Evolutionary conservation across 1,139 yeast genomes (phyloP), one percentile per base, ranked within the genome.

Genomic region (Protomyces pachydermus): DNA sequence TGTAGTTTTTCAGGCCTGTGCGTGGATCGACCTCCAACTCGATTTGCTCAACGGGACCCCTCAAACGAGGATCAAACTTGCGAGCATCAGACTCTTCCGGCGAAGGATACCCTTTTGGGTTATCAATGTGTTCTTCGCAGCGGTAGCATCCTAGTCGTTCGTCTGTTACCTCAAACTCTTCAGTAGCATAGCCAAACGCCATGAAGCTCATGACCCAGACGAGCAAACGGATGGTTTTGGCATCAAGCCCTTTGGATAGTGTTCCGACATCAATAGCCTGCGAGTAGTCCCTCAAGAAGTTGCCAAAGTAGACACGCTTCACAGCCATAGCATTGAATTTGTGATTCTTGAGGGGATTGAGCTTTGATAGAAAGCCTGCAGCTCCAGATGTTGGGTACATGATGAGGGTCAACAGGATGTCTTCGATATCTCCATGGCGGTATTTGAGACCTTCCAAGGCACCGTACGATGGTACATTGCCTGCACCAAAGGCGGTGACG

Each of bases 191-290:
- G 25, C 73, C 73, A 64, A 71, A 71, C 42, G 71, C 68, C 56
- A 69, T 65, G 57, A 70, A 69, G 2, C 71, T 68, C 66, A 71
- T 56, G 35, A 70, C 66, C 72, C 72, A 69, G n/a, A 71, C 66
- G 23, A 70, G 56, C 14, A 70, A 54, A 9, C 70, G 65, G 45
- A 71, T 66, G 32, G 70, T 54, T 38, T 69, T 72, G 2, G 69
- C 62, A 23, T 66, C 66, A 20, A 71, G 62, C 2, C 71, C 70
- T 56, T 67, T 66, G 37, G 67, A 65, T 32, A 71, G 65, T 2
- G 72, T 68, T 8, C 71, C 73, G n/a, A 70, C 70, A 52, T 71
- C 73, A 10, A 71, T 66, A 18, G 72, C 72, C 64, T 71, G 73
- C 8, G 72, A 70, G 51, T 71, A 71, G 57, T 71, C 73, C 18